Percentiles rank a stretch among this genome's conserved stretches.
These are phyloP conservation scores for Arthrobotrys entomopaga DNA, from an alignment of 2,329 filamentous ascomycete species.

Conservation along the genomic window DNA sequence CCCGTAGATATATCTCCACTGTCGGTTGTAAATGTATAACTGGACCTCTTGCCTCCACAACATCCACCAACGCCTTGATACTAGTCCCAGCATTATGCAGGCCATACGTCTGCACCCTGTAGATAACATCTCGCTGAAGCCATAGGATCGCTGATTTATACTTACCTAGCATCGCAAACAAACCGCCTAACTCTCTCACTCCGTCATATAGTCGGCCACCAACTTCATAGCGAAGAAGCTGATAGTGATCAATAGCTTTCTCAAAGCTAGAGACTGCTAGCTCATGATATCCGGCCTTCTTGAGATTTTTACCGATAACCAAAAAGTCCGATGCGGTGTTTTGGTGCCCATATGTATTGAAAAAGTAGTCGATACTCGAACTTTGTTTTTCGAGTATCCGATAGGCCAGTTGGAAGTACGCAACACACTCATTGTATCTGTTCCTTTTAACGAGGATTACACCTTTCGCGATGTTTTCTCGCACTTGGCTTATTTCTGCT, in stretches of 20 bases:
- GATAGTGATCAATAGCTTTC: constrained; percentile 20
- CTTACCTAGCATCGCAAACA: constrained; percentile 2
- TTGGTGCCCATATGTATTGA: constrained; percentile 3
- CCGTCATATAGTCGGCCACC: constrained; percentile 8
- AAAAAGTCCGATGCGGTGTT: constrained; percentile 14
- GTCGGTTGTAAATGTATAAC: not conserved
- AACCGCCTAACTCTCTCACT: constrained; percentile 7
- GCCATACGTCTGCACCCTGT: constrained; percentile 3
- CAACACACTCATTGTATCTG: not conserved
- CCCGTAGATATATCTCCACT: not conserved
- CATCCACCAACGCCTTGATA: constrained; percentile 12
- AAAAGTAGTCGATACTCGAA: not conserved
- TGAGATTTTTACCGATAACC: constrained; percentile 4
- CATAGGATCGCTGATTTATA: constrained; percentile 10
- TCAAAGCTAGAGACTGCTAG: constrained; percentile 1
- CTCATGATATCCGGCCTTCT: not conserved
- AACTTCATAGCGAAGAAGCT: constrained; percentile 4
- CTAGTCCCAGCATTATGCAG: constrained; percentile 6
- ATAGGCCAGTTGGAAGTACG: not conserved
- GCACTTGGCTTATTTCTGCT: not conserved
- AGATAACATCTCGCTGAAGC: constrained; percentile 10
- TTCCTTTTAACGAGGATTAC: not conserved
- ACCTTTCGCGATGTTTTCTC: not conserved
- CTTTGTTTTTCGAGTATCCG: not conserved
- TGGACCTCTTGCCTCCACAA: constrained; percentile 8